phyloP scores from a whole-genome alignment of 2,329 filamentous ascomycete genomes.

The Lasiodiplodia gonubiensis region DNA sequence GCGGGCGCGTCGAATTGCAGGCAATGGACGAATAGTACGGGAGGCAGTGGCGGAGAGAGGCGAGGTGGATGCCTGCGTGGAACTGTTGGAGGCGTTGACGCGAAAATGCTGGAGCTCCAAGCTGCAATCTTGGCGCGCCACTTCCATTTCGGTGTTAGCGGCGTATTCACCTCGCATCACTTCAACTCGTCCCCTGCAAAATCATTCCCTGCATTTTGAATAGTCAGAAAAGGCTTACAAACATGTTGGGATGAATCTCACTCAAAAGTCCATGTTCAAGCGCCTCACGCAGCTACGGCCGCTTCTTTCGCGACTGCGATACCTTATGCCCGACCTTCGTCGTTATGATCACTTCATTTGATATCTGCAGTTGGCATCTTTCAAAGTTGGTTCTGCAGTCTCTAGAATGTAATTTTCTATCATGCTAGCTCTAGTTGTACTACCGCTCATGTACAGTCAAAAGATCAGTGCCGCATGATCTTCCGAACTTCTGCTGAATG shows the following conservation, averaged over 20 bases:
- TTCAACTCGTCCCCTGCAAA: too few relatives aligned
- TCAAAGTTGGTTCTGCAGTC: background rate
- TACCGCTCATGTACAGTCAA: background rate
- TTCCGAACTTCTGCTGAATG: too few relatives aligned
- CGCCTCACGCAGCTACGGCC: too few relatives aligned
- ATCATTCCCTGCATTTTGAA: too few relatives aligned
- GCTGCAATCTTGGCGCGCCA: conserved; percentile 19
- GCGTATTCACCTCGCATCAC: too few relatives aligned
- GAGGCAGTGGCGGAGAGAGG: conserved; percentile 2
- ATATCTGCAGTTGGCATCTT: background rate
- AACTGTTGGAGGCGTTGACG: conserved; percentile 16
- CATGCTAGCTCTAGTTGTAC: background rate
- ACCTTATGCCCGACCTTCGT: too few relatives aligned
- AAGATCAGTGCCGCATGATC: background rate
- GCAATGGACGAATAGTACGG: background rate
- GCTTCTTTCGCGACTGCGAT: too few relatives aligned
- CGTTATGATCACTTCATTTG: too few relatives aligned
- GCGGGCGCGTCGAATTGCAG: conserved; percentile 7
- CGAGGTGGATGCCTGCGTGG: conserved; percentile 1
- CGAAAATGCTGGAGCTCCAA: conserved; percentile 29
- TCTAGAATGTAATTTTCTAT: background rate
- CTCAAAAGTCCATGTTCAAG: too few relatives aligned
- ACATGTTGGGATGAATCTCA: too few relatives aligned
- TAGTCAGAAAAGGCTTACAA: too few relatives aligned
- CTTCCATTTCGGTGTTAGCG: conserved; percentile 9